Percentiles rank a stretch among this genome's conserved stretches.
phyloP scores from a whole-genome alignment of 1,139 yeast species.

The Pichia sp. region DNA sequence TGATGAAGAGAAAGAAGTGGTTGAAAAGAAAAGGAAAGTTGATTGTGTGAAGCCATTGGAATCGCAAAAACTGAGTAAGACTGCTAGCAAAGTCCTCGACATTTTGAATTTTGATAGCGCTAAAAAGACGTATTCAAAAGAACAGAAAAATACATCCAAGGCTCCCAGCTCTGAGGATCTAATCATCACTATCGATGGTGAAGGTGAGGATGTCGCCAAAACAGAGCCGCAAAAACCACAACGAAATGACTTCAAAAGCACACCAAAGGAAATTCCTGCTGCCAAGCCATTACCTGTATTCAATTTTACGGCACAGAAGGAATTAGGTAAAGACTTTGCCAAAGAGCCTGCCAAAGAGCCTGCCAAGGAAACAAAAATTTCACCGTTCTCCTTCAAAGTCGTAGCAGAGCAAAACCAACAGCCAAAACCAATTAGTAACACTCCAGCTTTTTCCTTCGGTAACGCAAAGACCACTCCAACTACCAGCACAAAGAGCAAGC shows the following conservation, averaged over 20 bases:
- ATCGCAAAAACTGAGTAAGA: slow-evolving; percentile 44
- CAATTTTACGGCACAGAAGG: not conserved
- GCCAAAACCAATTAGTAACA: not conserved
- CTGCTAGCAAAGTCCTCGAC: slow-evolving; percentile 64
- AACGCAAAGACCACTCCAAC: not conserved
- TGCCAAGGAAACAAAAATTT: not conserved
- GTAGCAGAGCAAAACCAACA: not conserved
- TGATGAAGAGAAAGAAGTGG: not conserved
- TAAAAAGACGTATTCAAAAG: slow-evolving; percentile 17
- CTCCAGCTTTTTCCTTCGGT: not conserved
- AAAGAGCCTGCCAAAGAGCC: not conserved
- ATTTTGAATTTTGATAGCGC: slow-evolving; percentile 45
- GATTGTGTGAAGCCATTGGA: not conserved
- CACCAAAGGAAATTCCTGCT: not conserved
- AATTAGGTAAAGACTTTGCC: not conserved
- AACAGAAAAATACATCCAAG: not conserved
- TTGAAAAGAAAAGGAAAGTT: not conserved
- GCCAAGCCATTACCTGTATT: not conserved
- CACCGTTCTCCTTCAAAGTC: not conserved
- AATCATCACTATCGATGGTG: not conserved
- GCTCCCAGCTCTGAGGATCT: not conserved
- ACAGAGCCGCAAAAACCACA: not conserved
- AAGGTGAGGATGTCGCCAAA: not conserved
- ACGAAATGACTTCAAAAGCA: not conserved
- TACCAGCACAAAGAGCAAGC: not conserved